phyloP scores from a whole-genome alignment of 2,329 filamentous ascomycete species.

The Alternaria longipes region DNA sequence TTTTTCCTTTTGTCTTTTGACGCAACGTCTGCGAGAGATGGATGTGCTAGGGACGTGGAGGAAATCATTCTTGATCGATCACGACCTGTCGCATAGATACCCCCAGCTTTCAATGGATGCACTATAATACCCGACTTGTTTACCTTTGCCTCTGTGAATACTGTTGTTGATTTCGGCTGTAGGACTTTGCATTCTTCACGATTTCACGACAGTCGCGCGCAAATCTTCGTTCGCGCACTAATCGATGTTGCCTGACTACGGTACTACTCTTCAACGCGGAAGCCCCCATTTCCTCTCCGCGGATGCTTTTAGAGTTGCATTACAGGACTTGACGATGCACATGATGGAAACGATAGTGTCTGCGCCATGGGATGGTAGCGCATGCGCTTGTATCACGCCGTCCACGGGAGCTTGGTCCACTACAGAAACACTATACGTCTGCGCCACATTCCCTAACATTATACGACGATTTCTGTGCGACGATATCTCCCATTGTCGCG shows the following conservation, averaged over 20 bases:
- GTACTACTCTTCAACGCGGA: neutral
- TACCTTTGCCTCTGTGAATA: neutral
- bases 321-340: neutral
- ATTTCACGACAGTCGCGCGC: neutral
- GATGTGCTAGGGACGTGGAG: slow-evolving; percentile 18
- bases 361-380: too few relatives aligned
- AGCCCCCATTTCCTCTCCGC: neutral
- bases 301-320: neutral
- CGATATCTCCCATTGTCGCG: too few relatives aligned
- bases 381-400: too few relatives aligned
- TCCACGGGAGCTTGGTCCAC: too few relatives aligned
- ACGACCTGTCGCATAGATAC: slow-evolving; percentile 34
- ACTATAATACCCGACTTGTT: slow-evolving; percentile 15
- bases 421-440: too few relatives aligned
- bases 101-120: slow-evolving; percentile 29
- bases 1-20: slow-evolving; percentile 1
- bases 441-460: too few relatives aligned
- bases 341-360: neutral
- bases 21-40: slow-evolving; percentile 12
- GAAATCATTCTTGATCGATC: slow-evolving; percentile 26
- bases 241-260: neutral
- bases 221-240: neutral
- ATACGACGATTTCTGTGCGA: too few relatives aligned
- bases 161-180: neutral
- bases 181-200: neutral